A percentile compares a stretch with the other conserved stretches of the same genome.
Evolutionary conservation across 768 basidiomycete species (phyloP).

Genomic region (Pulveroboletus frians): DNA sequence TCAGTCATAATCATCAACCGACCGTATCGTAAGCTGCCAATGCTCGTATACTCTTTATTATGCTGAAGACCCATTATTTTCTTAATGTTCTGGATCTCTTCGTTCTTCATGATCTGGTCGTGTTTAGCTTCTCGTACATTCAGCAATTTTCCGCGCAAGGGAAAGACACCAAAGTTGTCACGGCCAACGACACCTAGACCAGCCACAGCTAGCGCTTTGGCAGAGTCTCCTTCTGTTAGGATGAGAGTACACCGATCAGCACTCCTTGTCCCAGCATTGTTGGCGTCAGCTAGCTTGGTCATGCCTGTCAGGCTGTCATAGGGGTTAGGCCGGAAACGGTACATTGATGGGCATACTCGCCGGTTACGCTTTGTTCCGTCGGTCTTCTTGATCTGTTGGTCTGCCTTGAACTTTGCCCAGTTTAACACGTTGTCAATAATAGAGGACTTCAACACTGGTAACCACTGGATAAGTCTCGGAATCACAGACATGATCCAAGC

Average conservation of each 20-base stretch:
- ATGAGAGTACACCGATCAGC: slow-evolving; percentile 89
- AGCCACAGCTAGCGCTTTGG: slow-evolving; percentile 93
- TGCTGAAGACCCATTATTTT: slow-evolving; percentile 97
- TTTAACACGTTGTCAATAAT: slow-evolving; percentile 90
- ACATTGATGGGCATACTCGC: slow-evolving; percentile 36
- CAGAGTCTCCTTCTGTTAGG: slow-evolving; percentile 98
- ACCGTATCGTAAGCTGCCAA: slow-evolving; percentile 78
- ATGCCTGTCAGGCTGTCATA: slow-evolving; percentile 73
- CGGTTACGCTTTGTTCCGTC: slow-evolving; percentile 88
- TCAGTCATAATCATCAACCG: slow-evolving; percentile 99
- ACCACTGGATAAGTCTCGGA: slow-evolving; percentile 1
- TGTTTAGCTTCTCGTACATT: slow-evolving; percentile 97
- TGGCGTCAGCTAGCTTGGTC: slow-evolving; percentile 92
- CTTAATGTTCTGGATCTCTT: slow-evolving; percentile 95
- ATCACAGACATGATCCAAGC: slow-evolving; percentile 11
- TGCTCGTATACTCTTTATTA: slow-evolving; percentile 77
- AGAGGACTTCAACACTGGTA: slow-evolving; percentile 74
- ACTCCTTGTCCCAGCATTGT: slow-evolving; percentile 86
- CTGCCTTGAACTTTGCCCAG: slow-evolving; percentile 97
- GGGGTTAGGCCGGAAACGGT: background rate
- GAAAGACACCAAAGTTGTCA: slow-evolving; percentile 97
- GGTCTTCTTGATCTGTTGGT: slow-evolving; percentile 93
- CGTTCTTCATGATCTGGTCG: slow-evolving; percentile 97
- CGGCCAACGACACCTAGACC: slow-evolving; percentile 93
- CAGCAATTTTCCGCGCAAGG: slow-evolving; percentile 90